Base-by-base conservation (phyloP, 106 monocot species). In the Dactylorhiza incarnata region DNA sequence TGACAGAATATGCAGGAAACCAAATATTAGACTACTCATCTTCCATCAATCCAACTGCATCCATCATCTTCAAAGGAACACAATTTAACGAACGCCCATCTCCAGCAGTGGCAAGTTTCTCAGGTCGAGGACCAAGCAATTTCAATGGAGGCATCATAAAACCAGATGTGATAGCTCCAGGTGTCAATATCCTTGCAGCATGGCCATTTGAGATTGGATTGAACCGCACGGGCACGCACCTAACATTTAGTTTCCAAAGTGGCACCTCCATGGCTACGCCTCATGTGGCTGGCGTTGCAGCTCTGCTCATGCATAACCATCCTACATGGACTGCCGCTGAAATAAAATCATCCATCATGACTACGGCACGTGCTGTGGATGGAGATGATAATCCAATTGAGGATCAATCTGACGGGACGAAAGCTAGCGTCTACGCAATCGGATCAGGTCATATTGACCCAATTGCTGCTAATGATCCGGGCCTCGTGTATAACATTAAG, bases 231-330 rank as follows among this genome's bases (percentile, higher is more conserved):
- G 49, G 26, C 10, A 58, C 26, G 13, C 9, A 48, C 11, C 4
- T 25, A 20, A 22, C 22, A 5, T 86, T 86, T 70, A 74, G 29
- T 37, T 74, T 83, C 26, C 16, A 58, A 22, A 65, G 47, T 3
- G 89, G 89, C 45, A 79, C 83, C 10, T 86, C 89, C 19, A 86
- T 89, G 84, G 62, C 89, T 1, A 71, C 84, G 3, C 86, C 89
- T 44, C 89, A 89, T 71, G 75, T 86, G 11, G 50, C 72, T 29
- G 89, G 89, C 16, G 76, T 89, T 47, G 89, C 75, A 6, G 78
- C 79, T 50, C 43, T 83, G 14, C 62, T 80, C 44, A 84, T 71
- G 73, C 16, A 37, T 24, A 50, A 49, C 52, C 84, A 80, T 56
- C 79, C 66, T 17, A 23, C 63, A 55, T 84, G 84, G 80, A 80